Evolutionary conservation across 2,329 filamentous ascomycete species (phyloP).

Genomic region (Acarospora socialis): DNA sequence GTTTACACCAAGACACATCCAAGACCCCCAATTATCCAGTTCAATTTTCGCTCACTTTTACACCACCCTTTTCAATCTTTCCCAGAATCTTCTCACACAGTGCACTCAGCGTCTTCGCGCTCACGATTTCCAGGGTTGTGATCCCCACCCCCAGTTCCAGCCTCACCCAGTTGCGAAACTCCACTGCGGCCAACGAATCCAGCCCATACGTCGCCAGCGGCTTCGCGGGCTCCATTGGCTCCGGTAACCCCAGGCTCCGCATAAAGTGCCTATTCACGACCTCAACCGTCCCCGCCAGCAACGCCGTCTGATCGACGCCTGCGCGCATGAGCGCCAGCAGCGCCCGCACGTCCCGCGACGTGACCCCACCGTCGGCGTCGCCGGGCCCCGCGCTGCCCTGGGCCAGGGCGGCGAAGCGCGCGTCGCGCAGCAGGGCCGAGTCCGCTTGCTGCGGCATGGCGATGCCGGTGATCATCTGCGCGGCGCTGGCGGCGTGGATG

Average conservation of each 20-base stretch:
- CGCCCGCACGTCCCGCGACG: slow-evolving; percentile 1
- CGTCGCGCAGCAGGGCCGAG: slow-evolving; percentile 3
- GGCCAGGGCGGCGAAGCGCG: slow-evolving; percentile 3
- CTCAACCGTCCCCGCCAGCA: slow-evolving; percentile 1
- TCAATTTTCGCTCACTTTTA: too few relatives aligned
- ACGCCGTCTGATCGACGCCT: neutral
- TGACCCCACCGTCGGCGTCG: neutral
- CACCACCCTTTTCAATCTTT: neutral
- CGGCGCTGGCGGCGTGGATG: neutral
- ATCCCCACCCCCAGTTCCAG: slow-evolving; percentile 12
- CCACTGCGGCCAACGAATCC: slow-evolving; percentile 17
- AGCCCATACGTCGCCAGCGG: slow-evolving; percentile 17
- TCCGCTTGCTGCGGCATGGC: slow-evolving; percentile 2
- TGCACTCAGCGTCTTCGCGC: slow-evolving; percentile 12
- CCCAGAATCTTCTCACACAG: slow-evolving; percentile 12
- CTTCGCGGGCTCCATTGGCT: slow-evolving; percentile 11
- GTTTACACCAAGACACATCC: too few relatives aligned
- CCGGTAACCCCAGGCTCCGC: neutral
- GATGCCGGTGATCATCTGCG: slow-evolving; percentile 8
- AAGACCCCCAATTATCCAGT: too few relatives aligned
- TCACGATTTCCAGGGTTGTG: slow-evolving; percentile 13
- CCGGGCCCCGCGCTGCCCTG: neutral
- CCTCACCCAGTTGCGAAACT: slow-evolving; percentile 18
- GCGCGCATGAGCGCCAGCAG: neutral
- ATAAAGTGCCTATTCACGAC: slow-evolving; percentile 3